These are phyloP conservation scores for Wallemia ichthyophaga DNA, from an alignment of 1,284 basidiomycete genomes.

Conservation along the genomic window DNA sequence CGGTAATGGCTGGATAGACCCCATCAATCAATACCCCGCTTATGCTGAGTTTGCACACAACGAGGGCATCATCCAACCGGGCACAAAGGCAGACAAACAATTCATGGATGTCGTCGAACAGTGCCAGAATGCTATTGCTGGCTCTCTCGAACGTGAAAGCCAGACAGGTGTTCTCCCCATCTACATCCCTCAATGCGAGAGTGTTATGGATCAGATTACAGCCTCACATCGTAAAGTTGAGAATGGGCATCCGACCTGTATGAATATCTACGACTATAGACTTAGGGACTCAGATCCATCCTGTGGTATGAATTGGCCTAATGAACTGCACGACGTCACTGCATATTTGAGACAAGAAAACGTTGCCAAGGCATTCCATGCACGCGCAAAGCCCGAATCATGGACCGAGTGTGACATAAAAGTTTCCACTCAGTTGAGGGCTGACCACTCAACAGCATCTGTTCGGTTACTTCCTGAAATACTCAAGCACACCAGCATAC, in stretches of 20 bases:
- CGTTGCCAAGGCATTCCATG: slow-evolving; percentile 58
- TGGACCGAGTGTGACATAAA: slow-evolving; percentile 66
- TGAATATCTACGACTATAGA: slow-evolving; percentile 88
- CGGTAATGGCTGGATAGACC: slow-evolving; percentile 94
- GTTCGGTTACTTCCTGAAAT: slow-evolving; percentile 50
- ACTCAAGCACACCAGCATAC: slow-evolving; percentile 43
- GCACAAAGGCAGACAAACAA: slow-evolving; percentile 34
- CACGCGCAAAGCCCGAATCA: slow-evolving; percentile 36
- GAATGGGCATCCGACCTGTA: slow-evolving; percentile 40
- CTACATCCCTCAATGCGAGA: slow-evolving; percentile 32
- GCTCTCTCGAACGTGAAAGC: slow-evolving; percentile 3
- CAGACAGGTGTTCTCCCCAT: slow-evolving; percentile 23
- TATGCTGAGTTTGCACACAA: slow-evolving; percentile 66
- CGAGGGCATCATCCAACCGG: slow-evolving; percentile 41
- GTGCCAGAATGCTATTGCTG: slow-evolving; percentile 22
- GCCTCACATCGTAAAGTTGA: slow-evolving; percentile 20
- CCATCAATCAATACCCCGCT: slow-evolving; percentile 55
- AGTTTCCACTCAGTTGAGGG: slow-evolving; percentile 34
- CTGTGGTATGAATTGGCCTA: slow-evolving; percentile 97
- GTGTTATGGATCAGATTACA: slow-evolving; percentile 21
- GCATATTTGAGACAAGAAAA: slow-evolving; percentile 33
- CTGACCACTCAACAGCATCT: slow-evolving; percentile 31
- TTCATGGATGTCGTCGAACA: slow-evolving; percentile 30
- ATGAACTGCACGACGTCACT: slow-evolving; percentile 47
- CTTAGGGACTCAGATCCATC: slow-evolving; percentile 52